phyloP scores from a whole-genome alignment of 495 filamentous ascomycete genomes.

The Penicillium longicatenatum region DNA sequence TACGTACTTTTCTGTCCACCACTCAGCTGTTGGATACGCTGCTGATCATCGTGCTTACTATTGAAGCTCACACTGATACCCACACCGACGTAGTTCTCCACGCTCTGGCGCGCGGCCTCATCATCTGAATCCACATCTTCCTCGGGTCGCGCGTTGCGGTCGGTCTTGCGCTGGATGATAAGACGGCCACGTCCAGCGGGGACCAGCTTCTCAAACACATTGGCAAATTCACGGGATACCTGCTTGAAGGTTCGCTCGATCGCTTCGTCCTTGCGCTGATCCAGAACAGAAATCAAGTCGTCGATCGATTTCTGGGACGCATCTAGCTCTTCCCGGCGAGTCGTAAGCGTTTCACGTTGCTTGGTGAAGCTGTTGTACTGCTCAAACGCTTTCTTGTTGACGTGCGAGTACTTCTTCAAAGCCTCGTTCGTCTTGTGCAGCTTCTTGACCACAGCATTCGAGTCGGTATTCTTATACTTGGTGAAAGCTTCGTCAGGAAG shows the following conservation, averaged over 20 bases:
- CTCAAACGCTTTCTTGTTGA: conserved; percentile 99
- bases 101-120: conserved; percentile 59
- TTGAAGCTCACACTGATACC: conserved; percentile 99
- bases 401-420: conserved; percentile 92
- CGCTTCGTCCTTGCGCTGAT: conserved; percentile 87
- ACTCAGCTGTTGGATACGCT: conserved; percentile 94
- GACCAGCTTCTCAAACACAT: conserved; percentile 92
- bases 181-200: conserved; percentile 89
- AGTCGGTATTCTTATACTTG: conserved; percentile 79
- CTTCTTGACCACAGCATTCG: conserved; percentile 77
- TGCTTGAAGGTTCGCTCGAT: conserved; percentile 99
- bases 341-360: conserved; percentile 80
- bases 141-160: conserved; percentile 60
- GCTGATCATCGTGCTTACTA: conserved; percentile 96
- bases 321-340: conserved; percentile 82
- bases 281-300: conserved; percentile 83
- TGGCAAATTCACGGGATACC: conserved; percentile 87
- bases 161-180: conserved; percentile 89
- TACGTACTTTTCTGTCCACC: conserved; percentile 96
- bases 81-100: conserved; percentile 96
- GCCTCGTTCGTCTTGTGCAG: conserved; percentile 92
- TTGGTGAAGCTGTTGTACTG: conserved; percentile 97
- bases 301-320: conserved; percentile 80
- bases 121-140: conserved; percentile 71
- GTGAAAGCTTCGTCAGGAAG: conserved; percentile 93